Percentiles rank a stretch among this genome's conserved stretches.
These are phyloP conservation scores for Lasiosphaeria ovina DNA, from an alignment of 495 filamentous ascomycete species.

Conservation along the genomic window DNA sequence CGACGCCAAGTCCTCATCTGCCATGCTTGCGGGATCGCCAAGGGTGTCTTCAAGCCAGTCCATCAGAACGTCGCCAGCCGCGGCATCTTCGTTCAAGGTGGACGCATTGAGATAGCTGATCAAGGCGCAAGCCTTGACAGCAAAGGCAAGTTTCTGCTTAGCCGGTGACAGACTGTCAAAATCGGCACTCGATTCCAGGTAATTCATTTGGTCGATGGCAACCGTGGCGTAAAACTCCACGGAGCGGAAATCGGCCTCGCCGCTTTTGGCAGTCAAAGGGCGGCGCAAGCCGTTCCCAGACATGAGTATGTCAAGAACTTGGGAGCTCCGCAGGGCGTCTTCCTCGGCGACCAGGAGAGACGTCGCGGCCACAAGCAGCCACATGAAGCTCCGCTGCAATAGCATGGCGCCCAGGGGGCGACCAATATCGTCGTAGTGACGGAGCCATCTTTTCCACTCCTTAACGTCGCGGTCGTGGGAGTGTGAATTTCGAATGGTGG, in stretches of 20 bases:
- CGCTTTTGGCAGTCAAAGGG: constrained; percentile 37
- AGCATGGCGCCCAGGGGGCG: constrained; percentile 91
- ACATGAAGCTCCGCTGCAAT: constrained; percentile 81
- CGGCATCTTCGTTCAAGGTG: constrained; percentile 71
- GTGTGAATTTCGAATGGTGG: constrained; percentile 69
- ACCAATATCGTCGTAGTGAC: constrained; percentile 75
- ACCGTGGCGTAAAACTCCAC: constrained; percentile 72
- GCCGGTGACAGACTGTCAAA: constrained; percentile 82
- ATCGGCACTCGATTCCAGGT: constrained; percentile 85
- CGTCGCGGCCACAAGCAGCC: constrained; percentile 75
- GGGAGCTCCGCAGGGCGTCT: constrained; percentile 54
- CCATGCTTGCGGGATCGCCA: constrained; percentile 75
- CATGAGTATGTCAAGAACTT: constrained; percentile 78
- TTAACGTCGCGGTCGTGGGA: constrained; percentile 48
- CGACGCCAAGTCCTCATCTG: constrained; percentile 67
- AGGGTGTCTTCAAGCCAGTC: constrained; percentile 82
- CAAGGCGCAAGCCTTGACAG: constrained; percentile 79
- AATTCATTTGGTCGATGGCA: constrained; percentile 74
- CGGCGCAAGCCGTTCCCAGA: constrained; percentile 39
- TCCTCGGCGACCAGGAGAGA: constrained; percentile 64
- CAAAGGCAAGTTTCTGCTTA: constrained; percentile 82
- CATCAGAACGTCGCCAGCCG: constrained; percentile 77
- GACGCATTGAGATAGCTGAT: constrained; percentile 82
- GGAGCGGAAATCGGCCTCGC: constrained; percentile 50
- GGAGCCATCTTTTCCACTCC: constrained; percentile 80